Base-by-base conservation (phyloP, 1,139 yeast species). In the Diutina siamensis region DNA sequence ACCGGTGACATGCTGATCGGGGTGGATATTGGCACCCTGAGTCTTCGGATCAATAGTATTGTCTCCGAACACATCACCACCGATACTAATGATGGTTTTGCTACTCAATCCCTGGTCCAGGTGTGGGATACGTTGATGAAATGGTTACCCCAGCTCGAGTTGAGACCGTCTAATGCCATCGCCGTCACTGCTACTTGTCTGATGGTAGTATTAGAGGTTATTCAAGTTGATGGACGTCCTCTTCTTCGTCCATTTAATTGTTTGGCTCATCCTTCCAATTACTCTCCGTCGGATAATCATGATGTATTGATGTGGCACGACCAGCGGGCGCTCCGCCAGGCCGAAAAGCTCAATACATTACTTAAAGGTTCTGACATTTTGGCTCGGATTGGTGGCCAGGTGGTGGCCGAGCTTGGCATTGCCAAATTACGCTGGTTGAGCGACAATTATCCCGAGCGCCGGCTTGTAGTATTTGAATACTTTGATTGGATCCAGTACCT, bases 301-400 rank as follows among this genome's bases (percentile, higher is more conserved):
- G 42, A 38, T 25, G 42, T 38, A 17, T 38, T 25, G 32, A 38
- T 38, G 42, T 38, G 42, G 42, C 17, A 25, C 9, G 42, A 38
- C 21, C 31, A 15, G 20, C 31, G 42, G 20, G 42, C 42, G 20
- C 19, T 25, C 12, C 31, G 20, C 12, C 42, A 38, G 5, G 42
- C 42, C 2, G 31, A 22, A 5, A n/a, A 22, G 32, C 33, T 38
- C 9, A 25, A 22, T n/a, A n/a, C n/a, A 3, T n/a, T 25, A 2
- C 13, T 38, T 3, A 22, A 38, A 4, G 40, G 40, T 13, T 10
- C 18, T 2, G 27, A 9, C 4, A 21, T 10, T n/a, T 17, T 38
- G 19, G 19, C 15, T 13, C 42, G 17, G n/a, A 20, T 38, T 12
- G 42, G 42, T 7, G 42, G 42, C 20, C 42, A 18, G 10, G 25